These are phyloP conservation scores for Plasmodium ovale DNA, from an alignment of 169 alveolate species.

Conservation along the genomic window DNA sequence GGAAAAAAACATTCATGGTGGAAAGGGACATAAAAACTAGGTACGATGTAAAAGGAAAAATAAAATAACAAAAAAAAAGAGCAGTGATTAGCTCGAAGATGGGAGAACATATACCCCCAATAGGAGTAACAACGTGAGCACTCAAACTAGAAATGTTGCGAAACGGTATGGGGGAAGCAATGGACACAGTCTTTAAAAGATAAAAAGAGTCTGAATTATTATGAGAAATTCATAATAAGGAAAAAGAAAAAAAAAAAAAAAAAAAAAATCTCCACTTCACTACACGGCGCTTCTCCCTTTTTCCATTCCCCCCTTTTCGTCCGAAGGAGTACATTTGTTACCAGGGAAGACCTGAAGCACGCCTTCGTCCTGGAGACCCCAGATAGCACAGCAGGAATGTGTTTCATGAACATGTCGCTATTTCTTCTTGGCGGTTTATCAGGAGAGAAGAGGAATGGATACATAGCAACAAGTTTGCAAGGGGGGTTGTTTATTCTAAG, in stretches of 20 bases:
- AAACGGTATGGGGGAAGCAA: too few relatives aligned
- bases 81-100: too few relatives aligned
- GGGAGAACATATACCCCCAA: not conserved
- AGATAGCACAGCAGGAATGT: constrained; percentile 51
- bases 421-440: constrained; percentile 60
- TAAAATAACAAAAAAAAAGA: not conserved
- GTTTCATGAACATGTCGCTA: constrained; percentile 32
- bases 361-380: constrained; percentile 25
- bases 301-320: not conserved
- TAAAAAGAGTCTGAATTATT: not conserved
- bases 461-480: constrained; percentile 45
- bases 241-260: not conserved
- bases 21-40: constrained; percentile 69
- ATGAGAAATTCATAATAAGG: not conserved
- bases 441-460: constrained; percentile 14
- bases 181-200: too few relatives aligned
- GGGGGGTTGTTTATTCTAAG: constrained; percentile 65
- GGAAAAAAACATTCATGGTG: constrained; percentile 24
- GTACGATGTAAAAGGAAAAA: constrained; percentile 9
- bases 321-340: constrained; percentile 20
- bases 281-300: not conserved
- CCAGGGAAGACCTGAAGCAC: constrained; percentile 45
- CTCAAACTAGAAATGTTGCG: too few relatives aligned
- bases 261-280: not conserved
- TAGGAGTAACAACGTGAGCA: too few relatives aligned